These are phyloP conservation scores for Alternaria sp. DNA, from an alignment of 2,329 filamentous ascomycete genomes.

Conservation along the genomic window DNA sequence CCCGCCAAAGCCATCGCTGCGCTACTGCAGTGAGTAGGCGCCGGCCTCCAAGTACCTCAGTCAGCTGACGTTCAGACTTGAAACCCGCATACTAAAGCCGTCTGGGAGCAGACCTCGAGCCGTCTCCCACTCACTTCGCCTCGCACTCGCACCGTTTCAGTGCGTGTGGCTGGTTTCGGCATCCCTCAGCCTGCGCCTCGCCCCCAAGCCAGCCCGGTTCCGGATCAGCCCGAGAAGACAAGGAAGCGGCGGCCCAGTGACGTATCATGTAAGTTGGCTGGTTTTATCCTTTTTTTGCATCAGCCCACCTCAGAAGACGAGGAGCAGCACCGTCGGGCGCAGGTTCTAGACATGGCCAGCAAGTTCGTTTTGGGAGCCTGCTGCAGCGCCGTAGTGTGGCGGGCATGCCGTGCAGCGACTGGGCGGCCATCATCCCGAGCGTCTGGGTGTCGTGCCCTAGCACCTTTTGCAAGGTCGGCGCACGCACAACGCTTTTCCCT, in stretches of 20 bases:
- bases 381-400: constrained; percentile 11
- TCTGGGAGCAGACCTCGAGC: background rate
- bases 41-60: background rate
- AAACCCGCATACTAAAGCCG: background rate
- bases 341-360: constrained; percentile 15
- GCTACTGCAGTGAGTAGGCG: constrained; percentile 1
- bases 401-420: constrained; percentile 14
- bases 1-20: background rate
- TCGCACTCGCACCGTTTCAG: constrained; percentile 8
- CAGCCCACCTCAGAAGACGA: constrained; percentile 9
- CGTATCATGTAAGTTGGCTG: constrained; percentile 18
- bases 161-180: constrained; percentile 12
- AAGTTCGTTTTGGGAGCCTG: constrained; percentile 3
- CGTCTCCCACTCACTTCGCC: background rate
- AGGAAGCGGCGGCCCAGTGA: constrained; percentile 13
- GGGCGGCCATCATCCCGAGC: constrained; percentile 21
- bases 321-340: constrained; percentile 4
- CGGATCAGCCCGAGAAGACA: constrained; percentile 17
- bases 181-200: constrained; percentile 6
- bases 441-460: constrained; percentile 19
- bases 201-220: constrained; percentile 7
- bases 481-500: constrained; percentile 14
- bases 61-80: background rate
- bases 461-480: constrained; percentile 14
- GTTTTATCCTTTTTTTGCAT: constrained; percentile 1